Evolutionary conservation across 352 stramenopile genomes (phyloP).

Genomic region (Ophiocytium majus): DNA sequence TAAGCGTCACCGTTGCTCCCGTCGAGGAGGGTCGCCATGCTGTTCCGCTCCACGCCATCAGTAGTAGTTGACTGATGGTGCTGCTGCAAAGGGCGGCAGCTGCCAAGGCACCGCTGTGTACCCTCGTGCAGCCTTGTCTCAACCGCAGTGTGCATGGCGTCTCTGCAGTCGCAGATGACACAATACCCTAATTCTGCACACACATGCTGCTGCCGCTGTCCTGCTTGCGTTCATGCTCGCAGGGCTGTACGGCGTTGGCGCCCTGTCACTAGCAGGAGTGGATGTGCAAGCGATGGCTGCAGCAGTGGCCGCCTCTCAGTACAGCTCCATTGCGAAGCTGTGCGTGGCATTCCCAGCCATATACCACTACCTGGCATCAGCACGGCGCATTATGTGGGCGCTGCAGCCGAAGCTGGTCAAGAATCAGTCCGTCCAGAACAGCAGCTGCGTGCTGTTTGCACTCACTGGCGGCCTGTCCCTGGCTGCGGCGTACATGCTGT

Average conservation of each 20-base stretch:
- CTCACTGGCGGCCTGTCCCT: slow-evolving; percentile 34
- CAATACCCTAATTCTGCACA: too few species aligned
- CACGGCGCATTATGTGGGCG: slow-evolving; percentile 72
- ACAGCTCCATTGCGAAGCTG: slow-evolving; percentile 72
- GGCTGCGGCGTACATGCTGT: slow-evolving; percentile 25
- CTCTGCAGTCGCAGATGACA: not conserved
- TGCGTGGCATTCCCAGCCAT: slow-evolving; percentile 83
- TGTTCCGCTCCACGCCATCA: not conserved
- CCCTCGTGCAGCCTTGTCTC: not conserved
- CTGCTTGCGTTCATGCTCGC: too few species aligned
- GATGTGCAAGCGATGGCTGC: slow-evolving; percentile 64
- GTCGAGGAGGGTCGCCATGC: not conserved
- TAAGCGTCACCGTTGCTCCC: not conserved
- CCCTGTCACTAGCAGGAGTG: slow-evolving; percentile 61
- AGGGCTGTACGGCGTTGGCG: slow-evolving; percentile 50
- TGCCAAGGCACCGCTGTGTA: too few species aligned
- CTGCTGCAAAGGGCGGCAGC: too few species aligned
- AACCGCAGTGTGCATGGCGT: not conserved
- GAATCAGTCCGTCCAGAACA: slow-evolving; percentile 37
- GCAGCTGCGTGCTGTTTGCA: slow-evolving; percentile 39
- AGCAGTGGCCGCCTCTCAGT: slow-evolving; percentile 33
- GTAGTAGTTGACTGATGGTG: not conserved
- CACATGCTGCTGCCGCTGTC: too few species aligned
- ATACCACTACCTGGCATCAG: slow-evolving; percentile 84
- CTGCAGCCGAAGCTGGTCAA: slow-evolving; percentile 43